Percentiles rank a stretch among this genome's conserved stretches.
These are phyloP conservation scores for Amanita thiersii DNA, from an alignment of 768 basidiomycete genomes.

Conservation along the genomic window DNA sequence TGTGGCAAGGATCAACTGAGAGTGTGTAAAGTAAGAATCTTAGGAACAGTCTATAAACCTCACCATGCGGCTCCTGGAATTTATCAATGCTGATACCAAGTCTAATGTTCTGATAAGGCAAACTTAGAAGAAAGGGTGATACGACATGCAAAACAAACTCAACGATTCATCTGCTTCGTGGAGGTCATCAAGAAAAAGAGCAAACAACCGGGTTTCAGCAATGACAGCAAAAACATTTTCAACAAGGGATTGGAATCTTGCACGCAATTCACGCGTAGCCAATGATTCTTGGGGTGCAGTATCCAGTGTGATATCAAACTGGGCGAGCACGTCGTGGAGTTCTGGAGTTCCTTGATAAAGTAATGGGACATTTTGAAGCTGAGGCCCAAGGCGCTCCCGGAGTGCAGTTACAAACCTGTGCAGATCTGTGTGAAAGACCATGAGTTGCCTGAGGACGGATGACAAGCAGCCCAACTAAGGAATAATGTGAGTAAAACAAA, in stretches of 20 bases:
- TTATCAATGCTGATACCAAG: constrained; percentile 54
- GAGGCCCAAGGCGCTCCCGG: constrained; percentile 57
- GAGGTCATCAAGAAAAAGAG: constrained; percentile 65
- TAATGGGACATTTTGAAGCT: constrained; percentile 59
- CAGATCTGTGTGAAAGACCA: constrained; percentile 65
- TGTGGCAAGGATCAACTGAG: constrained; percentile 57
- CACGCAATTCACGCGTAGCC: constrained; percentile 52
- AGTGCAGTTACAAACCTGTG: constrained; percentile 56
- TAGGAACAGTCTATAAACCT: constrained; percentile 8
- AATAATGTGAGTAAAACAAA: constrained; percentile 5
- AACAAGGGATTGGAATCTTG: constrained; percentile 62
- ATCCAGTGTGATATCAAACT: constrained; percentile 45
- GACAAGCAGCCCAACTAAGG: constrained; percentile 57
- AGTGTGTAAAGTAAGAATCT: constrained; percentile 4
- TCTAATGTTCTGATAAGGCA: constrained; percentile 44
- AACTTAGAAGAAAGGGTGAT: constrained; percentile 5
- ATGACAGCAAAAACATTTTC: constrained; percentile 64
- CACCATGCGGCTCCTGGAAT: constrained; percentile 62
- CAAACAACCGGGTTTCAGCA: constrained; percentile 62
- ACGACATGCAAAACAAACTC: constrained; percentile 5
- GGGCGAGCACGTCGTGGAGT: constrained; percentile 50
- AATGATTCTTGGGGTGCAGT: constrained; percentile 42
- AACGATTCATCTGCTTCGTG: constrained; percentile 72
- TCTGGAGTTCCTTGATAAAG: constrained; percentile 68
- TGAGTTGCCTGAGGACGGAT: constrained; percentile 64